Conservation (phyloP, 176 grass and related monocot species). For the Oryza longistaminata region DNA sequence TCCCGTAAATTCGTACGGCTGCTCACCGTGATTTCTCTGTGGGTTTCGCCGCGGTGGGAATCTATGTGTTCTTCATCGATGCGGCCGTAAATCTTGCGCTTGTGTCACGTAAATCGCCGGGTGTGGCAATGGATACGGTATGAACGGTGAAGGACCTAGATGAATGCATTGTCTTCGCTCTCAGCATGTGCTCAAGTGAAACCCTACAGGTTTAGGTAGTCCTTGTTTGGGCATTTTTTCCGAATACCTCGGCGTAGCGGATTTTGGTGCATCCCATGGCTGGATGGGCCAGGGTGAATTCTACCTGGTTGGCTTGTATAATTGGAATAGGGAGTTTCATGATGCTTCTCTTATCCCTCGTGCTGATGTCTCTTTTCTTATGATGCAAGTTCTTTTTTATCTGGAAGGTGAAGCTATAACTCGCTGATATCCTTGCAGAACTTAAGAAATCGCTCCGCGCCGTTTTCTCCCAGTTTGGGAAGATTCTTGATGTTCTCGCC, state of each 20-base stretch:
- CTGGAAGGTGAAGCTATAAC: background rate
- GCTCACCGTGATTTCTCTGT: too few relatives aligned
- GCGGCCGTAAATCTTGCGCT: background rate
- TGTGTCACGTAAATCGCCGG: background rate
- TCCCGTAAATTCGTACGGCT: background rate
- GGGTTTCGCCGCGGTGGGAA: background rate
- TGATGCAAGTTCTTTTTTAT: background rate
- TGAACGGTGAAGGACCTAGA: background rate
- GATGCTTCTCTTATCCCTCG: background rate
- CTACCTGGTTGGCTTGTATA: background rate
- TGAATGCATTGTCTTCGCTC: background rate
- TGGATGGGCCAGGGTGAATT: background rate
- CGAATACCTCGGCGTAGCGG: background rate
- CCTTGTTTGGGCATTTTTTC: background rate
- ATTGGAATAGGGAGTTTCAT: too few relatives aligned
- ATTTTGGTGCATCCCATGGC: background rate
- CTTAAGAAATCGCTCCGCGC: slow-evolving; percentile 92
- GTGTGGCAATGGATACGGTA: background rate
- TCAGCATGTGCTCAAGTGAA: too few relatives aligned
- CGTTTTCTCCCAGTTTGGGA: slow-evolving; percentile 95
- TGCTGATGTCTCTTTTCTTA: background rate
- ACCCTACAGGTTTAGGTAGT: background rate
- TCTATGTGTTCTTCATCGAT: background rate
- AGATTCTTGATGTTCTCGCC: slow-evolving; percentile 92
- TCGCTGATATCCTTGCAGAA: slow-evolving; percentile 51